phyloP scores from a whole-genome alignment of 2,329 filamentous ascomycete genomes.

The Beauveria medogensis region DNA sequence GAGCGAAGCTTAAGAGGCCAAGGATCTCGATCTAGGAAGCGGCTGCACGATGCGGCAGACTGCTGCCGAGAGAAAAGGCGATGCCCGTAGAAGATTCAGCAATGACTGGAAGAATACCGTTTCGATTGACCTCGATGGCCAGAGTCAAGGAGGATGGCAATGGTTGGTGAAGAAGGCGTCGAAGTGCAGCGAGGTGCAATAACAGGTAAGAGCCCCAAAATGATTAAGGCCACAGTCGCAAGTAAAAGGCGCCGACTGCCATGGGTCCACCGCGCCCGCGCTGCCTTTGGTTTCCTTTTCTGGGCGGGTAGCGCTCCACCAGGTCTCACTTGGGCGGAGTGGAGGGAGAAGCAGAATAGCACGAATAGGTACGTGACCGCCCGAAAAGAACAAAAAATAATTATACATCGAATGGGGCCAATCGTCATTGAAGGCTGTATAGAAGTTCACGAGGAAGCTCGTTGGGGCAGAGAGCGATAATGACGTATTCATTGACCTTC shows the following conservation, averaged over 20 bases:
- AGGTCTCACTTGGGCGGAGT: too few relatives aligned
- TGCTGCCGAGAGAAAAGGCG: background rate
- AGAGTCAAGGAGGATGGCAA: conserved; percentile 14
- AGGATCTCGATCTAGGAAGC: background rate
- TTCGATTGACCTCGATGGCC: conserved; percentile 16
- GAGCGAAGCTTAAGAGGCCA: conserved; percentile 9
- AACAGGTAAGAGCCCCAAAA: background rate
- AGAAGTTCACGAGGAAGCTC: too few relatives aligned
- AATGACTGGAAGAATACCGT: background rate
- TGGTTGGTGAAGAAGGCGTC: background rate
- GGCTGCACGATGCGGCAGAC: background rate
- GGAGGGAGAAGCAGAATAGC: too few relatives aligned
- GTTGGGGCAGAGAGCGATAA: too few relatives aligned
- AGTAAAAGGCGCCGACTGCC: conserved; percentile 15
- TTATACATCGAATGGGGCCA: too few relatives aligned
- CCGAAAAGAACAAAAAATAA: too few relatives aligned
- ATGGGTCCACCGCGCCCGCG: background rate
- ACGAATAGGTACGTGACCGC: too few relatives aligned
- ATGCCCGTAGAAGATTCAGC: too few relatives aligned
- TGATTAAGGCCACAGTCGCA: conserved; percentile 29
- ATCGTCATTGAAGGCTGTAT: too few relatives aligned
- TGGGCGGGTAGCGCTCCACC: background rate
- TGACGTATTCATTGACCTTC: too few relatives aligned
- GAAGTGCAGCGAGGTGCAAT: background rate
- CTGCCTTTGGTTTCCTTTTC: background rate